These are phyloP conservation scores for Fomitopsis palustris DNA, from an alignment of 1,284 basidiomycete species.

Conservation along the genomic window DNA sequence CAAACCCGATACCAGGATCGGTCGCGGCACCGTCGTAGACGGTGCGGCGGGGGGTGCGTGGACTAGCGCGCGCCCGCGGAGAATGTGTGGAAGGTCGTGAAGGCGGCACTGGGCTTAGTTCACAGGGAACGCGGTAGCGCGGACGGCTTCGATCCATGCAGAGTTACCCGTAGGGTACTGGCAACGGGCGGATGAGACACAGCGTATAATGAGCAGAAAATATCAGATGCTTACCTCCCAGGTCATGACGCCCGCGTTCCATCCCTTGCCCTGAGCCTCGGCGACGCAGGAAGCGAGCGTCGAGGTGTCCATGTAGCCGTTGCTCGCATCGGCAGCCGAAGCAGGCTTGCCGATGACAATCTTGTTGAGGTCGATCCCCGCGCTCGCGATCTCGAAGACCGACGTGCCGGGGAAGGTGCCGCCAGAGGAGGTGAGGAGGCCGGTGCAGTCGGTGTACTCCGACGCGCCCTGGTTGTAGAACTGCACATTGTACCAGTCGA, in stretches of 20 bases:
- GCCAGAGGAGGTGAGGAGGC: conserved; percentile 50
- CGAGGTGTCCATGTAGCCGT: conserved; percentile 52
- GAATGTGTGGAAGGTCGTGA: conserved; percentile 1
- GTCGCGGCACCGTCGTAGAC: background rate
- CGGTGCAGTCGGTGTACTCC: conserved; percentile 56
- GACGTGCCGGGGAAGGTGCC: conserved; percentile 45
- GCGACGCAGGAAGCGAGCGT: conserved; percentile 53
- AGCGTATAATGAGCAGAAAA: background rate
- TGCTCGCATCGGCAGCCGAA: conserved; percentile 45
- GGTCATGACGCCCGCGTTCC: conserved; percentile 51
- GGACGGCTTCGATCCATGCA: conserved; percentile 47
- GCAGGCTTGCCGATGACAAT: conserved; percentile 65
- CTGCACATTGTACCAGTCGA: conserved; percentile 48
- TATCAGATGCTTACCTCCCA: conserved; percentile 24
- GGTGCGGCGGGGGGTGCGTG: background rate
- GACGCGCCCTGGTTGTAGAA: conserved; percentile 60
- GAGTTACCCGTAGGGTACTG: conserved; percentile 43
- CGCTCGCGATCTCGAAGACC: conserved; percentile 61
- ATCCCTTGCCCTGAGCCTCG: conserved; percentile 51
- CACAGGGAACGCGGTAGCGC: conserved; percentile 37
- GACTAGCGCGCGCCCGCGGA: background rate
- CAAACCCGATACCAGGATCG: background rate
- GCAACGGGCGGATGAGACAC: conserved; percentile 1
- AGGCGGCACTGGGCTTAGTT: conserved; percentile 2
- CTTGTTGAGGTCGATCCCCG: conserved; percentile 47